Evolutionary conservation across 129 eudicot genomes (phyloP), one percentile per base, ranked within the genome.

Genomic region (Helianthus annuus): DNA sequence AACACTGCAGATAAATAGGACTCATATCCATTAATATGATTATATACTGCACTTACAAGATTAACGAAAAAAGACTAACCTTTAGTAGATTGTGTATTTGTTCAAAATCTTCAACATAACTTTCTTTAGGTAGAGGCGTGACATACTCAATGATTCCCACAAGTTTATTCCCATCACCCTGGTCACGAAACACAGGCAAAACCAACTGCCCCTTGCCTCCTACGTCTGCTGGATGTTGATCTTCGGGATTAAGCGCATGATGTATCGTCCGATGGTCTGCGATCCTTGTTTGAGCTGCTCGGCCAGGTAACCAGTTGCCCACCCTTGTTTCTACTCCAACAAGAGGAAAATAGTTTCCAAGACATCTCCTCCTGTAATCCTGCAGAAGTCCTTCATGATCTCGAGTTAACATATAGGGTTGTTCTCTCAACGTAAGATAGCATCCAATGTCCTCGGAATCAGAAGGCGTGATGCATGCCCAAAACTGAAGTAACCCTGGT

Each of bases 91-190:
- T 10, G 34, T 4, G 10, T 1, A 65, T 7, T 4, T 42, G 70
- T 16, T 45, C 15, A 24, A 65, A 65, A 22, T 65, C 70, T 19
- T 7, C 16, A 9, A 44, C 17, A 14, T 65, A 65, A 17, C 55
- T 44, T 22, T 65, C 70, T 42, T 65, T 65, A 1, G 54, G 70
- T 65, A 16, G 2, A 65, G 38, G 17, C 1, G 70, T 65, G 55
- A 42, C 16, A 42, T 16, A 49, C 70, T 65, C 70, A 13, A 65
- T 65, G 70, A 65, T 19, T 44, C 70, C 70, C 3, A 6, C 39
- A 22, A 45, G 39, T 65, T 44, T 9, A n/a, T 7, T 4, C 70
- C 2, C 8, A 11, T 5, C 55, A 16, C 70, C 53, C 16, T 1
- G 9, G 19, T 10, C 16, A 42, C 19, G n/a, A 64, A 42, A 65